Conservation (phyloP, 2,329 filamentous ascomycete genomes). For the Triangularia setosa region DNA sequence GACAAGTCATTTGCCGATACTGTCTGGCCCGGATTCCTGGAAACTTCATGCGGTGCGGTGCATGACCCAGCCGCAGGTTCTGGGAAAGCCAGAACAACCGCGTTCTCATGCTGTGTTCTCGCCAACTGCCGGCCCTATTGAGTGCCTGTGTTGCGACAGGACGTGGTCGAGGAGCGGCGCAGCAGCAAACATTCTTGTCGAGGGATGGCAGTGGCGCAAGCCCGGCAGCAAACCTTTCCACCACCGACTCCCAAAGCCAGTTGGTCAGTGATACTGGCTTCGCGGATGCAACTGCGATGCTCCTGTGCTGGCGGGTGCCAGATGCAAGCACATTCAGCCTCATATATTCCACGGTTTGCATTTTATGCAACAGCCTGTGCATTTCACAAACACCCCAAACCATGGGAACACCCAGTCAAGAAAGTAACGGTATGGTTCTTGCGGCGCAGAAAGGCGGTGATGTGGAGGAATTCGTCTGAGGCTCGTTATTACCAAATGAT, state of each 20-base stretch:
- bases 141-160: slow-evolving; percentile 9
- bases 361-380: not conserved
- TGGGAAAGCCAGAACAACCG: slow-evolving; percentile 4
- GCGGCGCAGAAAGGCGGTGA: not conserved
- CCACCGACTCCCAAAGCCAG: not conserved
- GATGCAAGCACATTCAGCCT: slow-evolving; percentile 15
- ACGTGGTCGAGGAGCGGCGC: slow-evolving; percentile 18
- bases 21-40: not conserved
- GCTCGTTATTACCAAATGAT: not conserved
- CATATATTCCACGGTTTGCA: not conserved
- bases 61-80: slow-evolving; percentile 4
- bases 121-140: slow-evolving; percentile 16
- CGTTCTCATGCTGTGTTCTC: slow-evolving; percentile 14
- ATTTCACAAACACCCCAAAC: not conserved
- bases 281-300: not conserved
- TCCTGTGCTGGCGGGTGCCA: not conserved
- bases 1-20: not conserved
- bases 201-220: slow-evolving; percentile 8
- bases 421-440: not conserved
- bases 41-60: slow-evolving; percentile 4
- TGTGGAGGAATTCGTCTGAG: not conserved
- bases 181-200: slow-evolving; percentile 6
- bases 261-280: not conserved
- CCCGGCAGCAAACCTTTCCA: not conserved
- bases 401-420: not conserved